Evolutionary conservation across 2,329 filamentous ascomycete species (phyloP).

Genomic region (Ambrosiella xylebori): DNA sequence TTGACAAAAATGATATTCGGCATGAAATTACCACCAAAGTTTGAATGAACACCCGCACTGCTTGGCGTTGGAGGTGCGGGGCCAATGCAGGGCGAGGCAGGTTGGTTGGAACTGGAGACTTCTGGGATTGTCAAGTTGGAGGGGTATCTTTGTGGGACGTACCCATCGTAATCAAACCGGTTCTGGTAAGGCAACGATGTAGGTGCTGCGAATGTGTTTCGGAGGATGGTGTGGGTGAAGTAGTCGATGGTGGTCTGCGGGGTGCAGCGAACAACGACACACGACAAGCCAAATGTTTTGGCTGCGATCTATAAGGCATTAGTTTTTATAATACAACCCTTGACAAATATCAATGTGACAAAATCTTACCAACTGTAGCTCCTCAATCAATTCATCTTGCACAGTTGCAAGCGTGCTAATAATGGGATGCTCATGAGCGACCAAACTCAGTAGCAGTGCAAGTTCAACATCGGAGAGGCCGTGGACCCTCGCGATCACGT

Average conservation of each 20-base stretch:
- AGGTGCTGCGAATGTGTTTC: slow-evolving; percentile 17
- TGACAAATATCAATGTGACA: neutral
- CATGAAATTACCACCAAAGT: slow-evolving; percentile 29
- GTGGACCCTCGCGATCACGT: slow-evolving; percentile 52
- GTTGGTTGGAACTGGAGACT: slow-evolving; percentile 16
- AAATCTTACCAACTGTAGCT: slow-evolving; percentile 47
- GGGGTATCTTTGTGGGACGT: slow-evolving; percentile 17
- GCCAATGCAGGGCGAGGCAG: slow-evolving; percentile 12
- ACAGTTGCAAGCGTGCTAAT: slow-evolving; percentile 53
- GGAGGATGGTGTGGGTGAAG: slow-evolving; percentile 55
- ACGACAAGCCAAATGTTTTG: slow-evolving; percentile 55
- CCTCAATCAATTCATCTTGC: slow-evolving; percentile 45
- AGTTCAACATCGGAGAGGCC: slow-evolving; percentile 75
- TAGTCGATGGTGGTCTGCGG: slow-evolving; percentile 61
- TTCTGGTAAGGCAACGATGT: slow-evolving; percentile 16
- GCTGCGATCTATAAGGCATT: slow-evolving; percentile 37
- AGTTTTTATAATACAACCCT: neutral
- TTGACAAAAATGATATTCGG: slow-evolving; percentile 72
- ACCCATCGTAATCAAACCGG: slow-evolving; percentile 14
- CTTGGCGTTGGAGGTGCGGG: slow-evolving; percentile 7
- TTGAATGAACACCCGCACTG: slow-evolving; percentile 9
- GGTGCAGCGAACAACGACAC: slow-evolving; percentile 55
- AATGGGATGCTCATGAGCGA: slow-evolving; percentile 73
- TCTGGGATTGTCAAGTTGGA: slow-evolving; percentile 18
- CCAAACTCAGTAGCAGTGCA: slow-evolving; percentile 64